These are phyloP conservation scores for Borovskyia barvae DNA, from an alignment of 208 protist species.

Conservation along the genomic window DNA sequence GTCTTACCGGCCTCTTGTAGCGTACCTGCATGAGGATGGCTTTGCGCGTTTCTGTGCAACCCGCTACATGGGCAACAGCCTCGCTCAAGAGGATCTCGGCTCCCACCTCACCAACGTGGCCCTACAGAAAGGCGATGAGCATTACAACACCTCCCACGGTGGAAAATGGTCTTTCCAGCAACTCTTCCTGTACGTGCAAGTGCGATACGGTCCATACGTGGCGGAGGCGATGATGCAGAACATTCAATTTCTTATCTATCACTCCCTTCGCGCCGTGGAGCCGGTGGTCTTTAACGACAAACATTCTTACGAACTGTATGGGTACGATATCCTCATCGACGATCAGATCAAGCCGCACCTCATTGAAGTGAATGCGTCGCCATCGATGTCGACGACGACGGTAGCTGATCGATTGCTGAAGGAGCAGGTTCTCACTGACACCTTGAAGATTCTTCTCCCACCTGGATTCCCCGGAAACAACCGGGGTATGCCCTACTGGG, in stretches of 20 bases:
- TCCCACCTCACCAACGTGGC: conserved; percentile 98
- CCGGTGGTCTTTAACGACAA: conserved; percentile 93
- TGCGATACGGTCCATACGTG: conserved; percentile 60
- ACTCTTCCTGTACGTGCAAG: conserved; percentile 86
- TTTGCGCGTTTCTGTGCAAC: conserved; percentile 95
- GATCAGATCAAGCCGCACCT: conserved; percentile 94
- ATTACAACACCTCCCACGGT: conserved; percentile 94
- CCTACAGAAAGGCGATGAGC: conserved; percentile 92
- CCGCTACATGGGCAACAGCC: conserved; percentile 64
- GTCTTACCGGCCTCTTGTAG: conserved; percentile 90
- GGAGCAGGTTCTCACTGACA: conserved; percentile 77
- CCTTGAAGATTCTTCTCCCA: conserved; percentile 80
- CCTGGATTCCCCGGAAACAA: conserved; percentile 53
- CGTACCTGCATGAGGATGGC: conserved; percentile 90
- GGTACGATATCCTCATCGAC: conserved; percentile 97
- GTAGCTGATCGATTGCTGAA: conserved; percentile 83
- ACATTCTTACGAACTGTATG: conserved; percentile 97
- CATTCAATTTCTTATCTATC: conserved; percentile 93
- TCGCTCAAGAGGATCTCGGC: conserved; percentile 74
- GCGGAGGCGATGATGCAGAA: conserved; percentile 74
- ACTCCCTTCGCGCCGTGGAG: conserved; percentile 90
- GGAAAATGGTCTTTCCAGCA: conserved; percentile 93
- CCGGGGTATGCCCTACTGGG: conserved; percentile 71
- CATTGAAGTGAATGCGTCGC: conserved; percentile 96
- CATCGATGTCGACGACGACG: conserved; percentile 88